These are phyloP conservation scores for Amborella trichopoda DNA, from an alignment of 164 flowering plant genomes.

Conservation along the genomic window DNA sequence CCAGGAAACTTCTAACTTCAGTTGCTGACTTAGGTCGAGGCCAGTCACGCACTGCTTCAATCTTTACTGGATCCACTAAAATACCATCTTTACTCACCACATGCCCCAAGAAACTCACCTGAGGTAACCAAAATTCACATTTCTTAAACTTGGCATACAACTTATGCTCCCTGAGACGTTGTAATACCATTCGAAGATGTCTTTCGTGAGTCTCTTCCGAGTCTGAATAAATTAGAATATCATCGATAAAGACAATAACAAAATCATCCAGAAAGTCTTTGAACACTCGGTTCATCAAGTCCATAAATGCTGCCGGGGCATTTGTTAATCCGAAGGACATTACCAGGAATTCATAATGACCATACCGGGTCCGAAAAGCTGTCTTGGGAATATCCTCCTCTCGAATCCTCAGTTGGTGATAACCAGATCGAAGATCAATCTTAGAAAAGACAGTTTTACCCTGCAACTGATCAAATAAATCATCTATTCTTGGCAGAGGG, in stretches of 20 bases:
- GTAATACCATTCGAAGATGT: background rate
- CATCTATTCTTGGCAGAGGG: background rate
- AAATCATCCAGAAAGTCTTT: background rate
- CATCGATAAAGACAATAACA: background rate
- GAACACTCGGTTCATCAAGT: background rate
- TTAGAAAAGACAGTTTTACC: background rate
- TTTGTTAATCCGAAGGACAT: background rate
- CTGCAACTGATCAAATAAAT: background rate
- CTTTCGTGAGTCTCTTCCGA: background rate
- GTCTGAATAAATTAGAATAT: background rate
- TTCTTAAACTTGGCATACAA: background rate
- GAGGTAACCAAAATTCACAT: background rate
- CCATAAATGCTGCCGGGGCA: background rate
- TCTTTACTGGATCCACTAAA: constrained; percentile 1
- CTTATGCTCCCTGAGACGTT: background rate
- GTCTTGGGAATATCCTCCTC: background rate
- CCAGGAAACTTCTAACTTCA: constrained; percentile 8
- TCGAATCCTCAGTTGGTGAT: background rate
- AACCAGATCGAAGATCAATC: background rate
- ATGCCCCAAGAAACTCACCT: background rate
- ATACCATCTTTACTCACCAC: background rate
- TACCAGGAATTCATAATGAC: background rate
- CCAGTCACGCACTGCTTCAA: constrained; percentile 3
- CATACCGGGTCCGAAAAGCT: background rate
- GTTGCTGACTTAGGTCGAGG: background rate